Evolutionary conservation across 2,329 filamentous ascomycete species (phyloP).

Genomic region (Colletotrichum lini): DNA sequence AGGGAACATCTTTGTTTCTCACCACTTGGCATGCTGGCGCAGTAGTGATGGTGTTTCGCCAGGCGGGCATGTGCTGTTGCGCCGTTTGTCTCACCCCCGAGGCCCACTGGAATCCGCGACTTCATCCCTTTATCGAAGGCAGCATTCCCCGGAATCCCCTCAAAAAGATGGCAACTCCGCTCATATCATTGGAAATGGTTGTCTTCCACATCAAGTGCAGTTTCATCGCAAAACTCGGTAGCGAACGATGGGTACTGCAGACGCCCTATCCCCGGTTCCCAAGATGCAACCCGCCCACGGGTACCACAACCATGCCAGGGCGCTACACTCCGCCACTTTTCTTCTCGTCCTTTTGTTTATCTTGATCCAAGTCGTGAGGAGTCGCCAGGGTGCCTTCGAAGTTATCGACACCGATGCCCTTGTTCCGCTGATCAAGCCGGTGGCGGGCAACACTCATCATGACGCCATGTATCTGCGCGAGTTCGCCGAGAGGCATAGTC

Average conservation of each 20-base stretch:
- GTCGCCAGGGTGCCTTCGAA: conserved; percentile 29
- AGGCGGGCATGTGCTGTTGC: not conserved
- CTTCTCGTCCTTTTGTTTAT: conserved; percentile 35
- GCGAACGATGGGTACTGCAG: conserved; percentile 19
- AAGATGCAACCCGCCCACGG: conserved; percentile 27
- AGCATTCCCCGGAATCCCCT: conserved; percentile 34
- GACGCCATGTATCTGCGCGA: conserved; percentile 22
- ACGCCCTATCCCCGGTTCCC: not conserved
- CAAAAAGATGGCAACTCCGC: conserved; percentile 26
- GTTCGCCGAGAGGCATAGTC: conserved; percentile 30
- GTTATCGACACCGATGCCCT: conserved; percentile 33
- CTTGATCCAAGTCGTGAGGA: conserved; percentile 26
- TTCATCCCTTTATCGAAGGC: conserved; percentile 37
- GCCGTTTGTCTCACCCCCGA: conserved; percentile 13
- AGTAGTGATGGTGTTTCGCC: not conserved
- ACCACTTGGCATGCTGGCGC: conserved; percentile 7
- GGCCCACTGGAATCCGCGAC: conserved; percentile 22
- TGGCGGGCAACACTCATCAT: not conserved
- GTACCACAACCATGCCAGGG: conserved; percentile 35
- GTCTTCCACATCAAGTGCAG: conserved; percentile 14
- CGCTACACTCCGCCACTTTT: conserved; percentile 37
- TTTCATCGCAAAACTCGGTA: conserved; percentile 10
- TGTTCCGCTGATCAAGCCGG: conserved; percentile 27
- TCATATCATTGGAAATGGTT: not conserved
- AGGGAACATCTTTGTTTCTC: not conserved